These are phyloP conservation scores for Scheffersomyces illinoinensis DNA, from an alignment of 1,139 yeast species.

Conservation along the genomic window DNA sequence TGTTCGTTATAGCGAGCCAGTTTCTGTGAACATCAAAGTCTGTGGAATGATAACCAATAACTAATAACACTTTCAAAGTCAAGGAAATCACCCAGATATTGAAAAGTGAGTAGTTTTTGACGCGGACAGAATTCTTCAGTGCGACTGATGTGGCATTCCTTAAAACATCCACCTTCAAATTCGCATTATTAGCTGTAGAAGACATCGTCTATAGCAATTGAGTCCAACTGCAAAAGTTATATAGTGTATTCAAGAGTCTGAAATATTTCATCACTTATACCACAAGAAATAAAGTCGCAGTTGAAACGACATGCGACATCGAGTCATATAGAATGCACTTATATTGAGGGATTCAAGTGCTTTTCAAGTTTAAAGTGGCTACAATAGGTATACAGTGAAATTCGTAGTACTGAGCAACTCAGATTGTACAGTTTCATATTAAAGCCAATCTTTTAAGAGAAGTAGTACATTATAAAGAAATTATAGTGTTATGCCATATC, in stretches of 20 bases:
- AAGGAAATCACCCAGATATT: conserved; percentile 44
- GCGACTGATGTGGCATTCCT: neutral
- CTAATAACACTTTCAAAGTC: conserved; percentile 37
- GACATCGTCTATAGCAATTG: neutral
- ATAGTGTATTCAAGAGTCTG: neutral
- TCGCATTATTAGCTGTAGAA: neutral
- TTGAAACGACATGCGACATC: neutral
- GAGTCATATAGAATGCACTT: neutral
- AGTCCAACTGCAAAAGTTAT: neutral
- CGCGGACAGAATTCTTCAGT: neutral
- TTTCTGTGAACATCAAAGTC: conserved; percentile 97
- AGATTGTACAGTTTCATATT: too few relatives aligned
- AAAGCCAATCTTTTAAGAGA: too few relatives aligned
- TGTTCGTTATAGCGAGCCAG: conserved; percentile 89
- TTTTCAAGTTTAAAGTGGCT: too few relatives aligned
- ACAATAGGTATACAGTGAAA: too few relatives aligned
- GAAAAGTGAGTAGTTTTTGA: conserved; percentile 26
- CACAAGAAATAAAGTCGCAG: neutral
- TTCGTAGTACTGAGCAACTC: too few relatives aligned
- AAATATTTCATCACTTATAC: neutral
- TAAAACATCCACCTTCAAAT: too few relatives aligned
- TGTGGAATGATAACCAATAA: conserved; percentile 67
- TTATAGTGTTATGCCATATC: neutral
- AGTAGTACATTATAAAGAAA: too few relatives aligned
- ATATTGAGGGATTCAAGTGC: neutral